Base-by-base conservation (phyloP, 2,329 filamentous ascomycete species). In the Aspergillus neoniger region DNA sequence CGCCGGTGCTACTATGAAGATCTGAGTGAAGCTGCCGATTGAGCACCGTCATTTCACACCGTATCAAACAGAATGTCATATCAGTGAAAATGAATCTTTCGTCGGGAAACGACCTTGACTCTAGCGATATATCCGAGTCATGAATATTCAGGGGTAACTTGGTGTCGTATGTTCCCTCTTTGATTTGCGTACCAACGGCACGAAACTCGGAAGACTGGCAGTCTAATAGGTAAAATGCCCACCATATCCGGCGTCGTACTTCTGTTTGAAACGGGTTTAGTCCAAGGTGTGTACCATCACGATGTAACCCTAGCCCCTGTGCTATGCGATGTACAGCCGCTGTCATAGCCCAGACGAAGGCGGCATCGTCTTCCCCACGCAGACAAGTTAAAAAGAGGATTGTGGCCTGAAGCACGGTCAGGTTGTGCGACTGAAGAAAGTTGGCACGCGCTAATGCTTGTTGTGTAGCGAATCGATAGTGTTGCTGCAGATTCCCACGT, bases 221-320 rank as follows among this genome's bases (percentile, higher is more conserved):
- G 58, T 87, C 85, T 0, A 83, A 75, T 1, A 81, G 79, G 36
- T 82, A 80, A 0, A 86, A 74, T 82, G 86, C 85, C 88, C 88
- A 91, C 88, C 88, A 91, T 4, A 91, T 75, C 43, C 88, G 82
- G 52, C 88, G 82, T 10, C 88, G 82, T 71, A 88, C 82, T 74
- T 91, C 88, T 5, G 85, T 82, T 66, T 90, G 87, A 57, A 88
- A 43, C 80, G 83, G 2, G 76, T 70, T 65, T 15, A 70, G 67
- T 65, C 72, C 75, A 68, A 65, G 74, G 67, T 84, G 80, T 2
- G 79, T 80, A 6, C 85, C 82, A 67, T 91, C 88, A 30, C 81
- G 82, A 65, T 91, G 86, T 19, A 90, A 78, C 10, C 87, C 87
- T 51, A 90, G 84, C 55, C 88, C 85, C 30, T 89, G 82, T 2